These are phyloP conservation scores for Amoebophrya sp. DNA, from an alignment of 169 alveolate species.

Conservation along the genomic window DNA sequence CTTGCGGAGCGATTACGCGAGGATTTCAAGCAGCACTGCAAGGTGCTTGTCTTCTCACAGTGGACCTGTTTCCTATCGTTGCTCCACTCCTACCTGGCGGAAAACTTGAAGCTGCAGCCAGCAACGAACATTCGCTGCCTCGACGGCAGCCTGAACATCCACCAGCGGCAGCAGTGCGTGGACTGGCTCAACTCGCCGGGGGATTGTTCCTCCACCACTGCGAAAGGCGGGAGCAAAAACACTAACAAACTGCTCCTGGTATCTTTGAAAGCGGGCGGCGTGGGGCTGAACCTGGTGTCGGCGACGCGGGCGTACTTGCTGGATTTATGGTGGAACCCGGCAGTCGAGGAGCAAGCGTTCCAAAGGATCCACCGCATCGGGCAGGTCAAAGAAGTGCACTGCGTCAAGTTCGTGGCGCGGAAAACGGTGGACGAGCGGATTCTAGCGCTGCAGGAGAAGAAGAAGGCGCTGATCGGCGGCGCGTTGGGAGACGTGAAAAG, in stretches of 20 bases:
- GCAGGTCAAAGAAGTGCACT: conserved; percentile 54
- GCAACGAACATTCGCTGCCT: background rate
- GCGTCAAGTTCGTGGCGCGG: background rate
- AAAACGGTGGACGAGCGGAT: conserved; percentile 20
- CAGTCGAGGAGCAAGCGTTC: conserved; percentile 80
- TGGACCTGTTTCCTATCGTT: background rate
- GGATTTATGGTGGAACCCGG: conserved; percentile 84
- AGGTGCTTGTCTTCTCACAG: background rate
- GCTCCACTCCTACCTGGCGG: background rate
- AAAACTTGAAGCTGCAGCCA: background rate
- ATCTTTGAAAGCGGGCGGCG: conserved; percentile 71
- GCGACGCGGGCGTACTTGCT: conserved; percentile 56
- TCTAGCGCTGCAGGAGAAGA: conserved; percentile 13
- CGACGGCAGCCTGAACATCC: background rate
- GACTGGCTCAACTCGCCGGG: background rate
- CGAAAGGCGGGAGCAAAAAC: background rate
- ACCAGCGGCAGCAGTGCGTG: background rate
- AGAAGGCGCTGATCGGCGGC: background rate
- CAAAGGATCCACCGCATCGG: conserved; percentile 75
- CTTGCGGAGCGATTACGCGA: too few relatives aligned
- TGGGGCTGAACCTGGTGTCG: conserved; percentile 55
- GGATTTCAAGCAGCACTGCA: background rate
- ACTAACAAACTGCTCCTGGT: conserved; percentile 32
- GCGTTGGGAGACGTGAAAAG: too few relatives aligned
- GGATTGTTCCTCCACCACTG: background rate